Evolutionary conservation across 2,329 filamentous ascomycete species (phyloP).

Genomic region (Alternaria arbusti): DNA sequence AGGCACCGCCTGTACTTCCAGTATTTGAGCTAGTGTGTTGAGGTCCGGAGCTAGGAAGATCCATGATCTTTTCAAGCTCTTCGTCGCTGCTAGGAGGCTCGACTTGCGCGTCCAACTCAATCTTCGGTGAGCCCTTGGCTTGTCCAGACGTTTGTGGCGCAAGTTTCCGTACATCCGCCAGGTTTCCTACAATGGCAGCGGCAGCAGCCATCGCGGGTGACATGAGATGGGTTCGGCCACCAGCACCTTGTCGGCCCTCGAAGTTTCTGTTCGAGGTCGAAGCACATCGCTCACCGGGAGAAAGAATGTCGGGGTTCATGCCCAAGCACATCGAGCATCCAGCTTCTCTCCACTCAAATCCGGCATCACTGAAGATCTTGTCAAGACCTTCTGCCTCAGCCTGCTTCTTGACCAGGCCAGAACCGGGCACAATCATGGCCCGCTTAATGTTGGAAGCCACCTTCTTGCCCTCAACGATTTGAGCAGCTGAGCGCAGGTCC

Average conservation of each 20-base stretch:
- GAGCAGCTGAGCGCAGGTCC: slow-evolving; percentile 86
- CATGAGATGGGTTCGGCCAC: slow-evolving; percentile 92
- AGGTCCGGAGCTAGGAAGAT: slow-evolving; percentile 64
- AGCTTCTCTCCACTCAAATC: slow-evolving; percentile 97
- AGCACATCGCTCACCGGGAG: slow-evolving; percentile 90
- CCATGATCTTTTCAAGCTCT: slow-evolving; percentile 68
- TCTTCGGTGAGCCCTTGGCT: slow-evolving; percentile 60
- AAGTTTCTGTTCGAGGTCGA: slow-evolving; percentile 98
- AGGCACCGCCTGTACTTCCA: slow-evolving; percentile 53
- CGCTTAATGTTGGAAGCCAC: slow-evolving; percentile 87
- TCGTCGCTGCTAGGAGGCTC: slow-evolving; percentile 66
- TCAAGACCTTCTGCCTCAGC: slow-evolving; percentile 92
- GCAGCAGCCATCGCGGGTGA: slow-evolving; percentile 97
- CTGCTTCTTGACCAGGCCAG: slow-evolving; percentile 89
- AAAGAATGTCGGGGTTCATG: slow-evolving; percentile 98
- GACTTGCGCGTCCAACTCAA: slow-evolving; percentile 65
- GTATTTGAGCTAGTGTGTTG: slow-evolving; percentile 67
- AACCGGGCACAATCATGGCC: slow-evolving; percentile 95
- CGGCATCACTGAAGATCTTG: slow-evolving; percentile 88
- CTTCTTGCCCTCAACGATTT: slow-evolving; percentile 85
- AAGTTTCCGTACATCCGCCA: slow-evolving; percentile 87
- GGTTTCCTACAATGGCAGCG: slow-evolving; percentile 85
- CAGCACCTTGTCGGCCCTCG: slow-evolving; percentile 92
- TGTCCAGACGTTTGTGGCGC: slow-evolving; percentile 56
- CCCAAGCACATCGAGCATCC: slow-evolving; percentile 99